Evolutionary conservation across 352 stramenopile species (phyloP), one percentile per base, ranked within the genome.

Genomic region (Phytopythium vexans): DNA sequence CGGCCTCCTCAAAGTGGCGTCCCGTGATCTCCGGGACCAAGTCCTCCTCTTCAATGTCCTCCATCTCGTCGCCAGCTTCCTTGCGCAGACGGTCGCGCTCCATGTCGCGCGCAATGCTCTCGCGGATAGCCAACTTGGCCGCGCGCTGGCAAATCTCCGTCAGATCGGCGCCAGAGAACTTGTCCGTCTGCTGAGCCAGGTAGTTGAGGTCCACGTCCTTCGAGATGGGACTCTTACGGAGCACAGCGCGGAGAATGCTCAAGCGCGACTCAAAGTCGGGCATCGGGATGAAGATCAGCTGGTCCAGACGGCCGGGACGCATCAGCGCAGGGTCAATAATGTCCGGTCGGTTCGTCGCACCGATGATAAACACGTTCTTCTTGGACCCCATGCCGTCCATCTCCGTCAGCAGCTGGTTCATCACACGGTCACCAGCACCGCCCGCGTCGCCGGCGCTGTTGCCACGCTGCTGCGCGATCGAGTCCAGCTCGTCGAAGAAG

Each of bases 401-500:
- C 71, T 99, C 97, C 14, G 97, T 99, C 42, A 99, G 77, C 46
- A 99, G 76, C 81, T 99, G 97, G 80, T 99, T 99, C 95, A 99
- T 99, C 45, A 99, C 97, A 81, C 98, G 96, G 75, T 99, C 98
- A 43, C 93, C 96, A 34, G 97, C 97, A 62, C 97, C 97, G 55
- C 97, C 96, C 45, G 95, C 96, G 70, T 99, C 97, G 40, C 97
- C 97, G 6, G 77, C 72, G 52, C 74, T 96, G 65, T 89, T 96
- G 47, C 97, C 97, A 76, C 97, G 89, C 62, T 98, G 91, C 64
- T 98, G 91, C 5, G 97, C 98, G 60, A 99, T 99, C 34, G 96
- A 99, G 82, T 99, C 97, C 41, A 99, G 75, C 74, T 99, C 97
- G 83, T 99, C 97, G 68, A 99, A 99, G 82, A 99, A 99, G 10